A percentile compares a stretch with the other conserved stretches of the same genome.
phyloP scores from a whole-genome alignment of 441 rosid genomes.

The Populus hybrid region DNA sequence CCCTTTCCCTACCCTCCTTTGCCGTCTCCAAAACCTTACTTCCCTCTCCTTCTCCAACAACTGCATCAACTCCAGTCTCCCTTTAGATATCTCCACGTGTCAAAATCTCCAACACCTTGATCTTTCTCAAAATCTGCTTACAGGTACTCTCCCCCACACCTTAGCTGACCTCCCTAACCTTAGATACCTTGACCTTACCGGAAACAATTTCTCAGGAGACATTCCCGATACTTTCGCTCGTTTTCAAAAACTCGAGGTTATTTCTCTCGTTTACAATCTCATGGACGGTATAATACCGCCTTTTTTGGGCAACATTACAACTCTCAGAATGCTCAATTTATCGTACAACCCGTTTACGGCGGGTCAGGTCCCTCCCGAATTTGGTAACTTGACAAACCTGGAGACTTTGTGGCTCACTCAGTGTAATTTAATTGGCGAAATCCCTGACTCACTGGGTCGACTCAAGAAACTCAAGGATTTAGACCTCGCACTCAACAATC shows the following conservation, averaged over 20 bases:
- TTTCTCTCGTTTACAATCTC: slow-evolving; percentile 75
- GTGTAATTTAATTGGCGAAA: slow-evolving; percentile 67
- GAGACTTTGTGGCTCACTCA: slow-evolving; percentile 91
- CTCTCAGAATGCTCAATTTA: slow-evolving; percentile 69
- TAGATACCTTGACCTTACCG: slow-evolving; percentile 63
- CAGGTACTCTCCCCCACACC: slow-evolving; percentile 60
- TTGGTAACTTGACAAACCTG: slow-evolving; percentile 72
- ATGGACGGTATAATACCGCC: slow-evolving; percentile 67
- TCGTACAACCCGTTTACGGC: slow-evolving; percentile 84
- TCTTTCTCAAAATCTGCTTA: slow-evolving; percentile 70
- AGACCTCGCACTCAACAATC: slow-evolving; percentile 75
- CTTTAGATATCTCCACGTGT: slow-evolving; percentile 62
- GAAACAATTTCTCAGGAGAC: slow-evolving; percentile 84
- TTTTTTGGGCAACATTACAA: slow-evolving; percentile 58
- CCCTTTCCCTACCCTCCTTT: slow-evolving; percentile 69
- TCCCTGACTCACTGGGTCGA: slow-evolving; percentile 79
- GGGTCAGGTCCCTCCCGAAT: slow-evolving; percentile 77
- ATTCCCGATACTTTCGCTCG: slow-evolving; percentile 64
- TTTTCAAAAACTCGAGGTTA: slow-evolving; percentile 71
- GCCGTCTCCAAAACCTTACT: slow-evolving; percentile 58
- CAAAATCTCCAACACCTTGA: slow-evolving; percentile 56
- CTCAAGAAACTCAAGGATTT: slow-evolving; percentile 68
- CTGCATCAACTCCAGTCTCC: slow-evolving; percentile 60
- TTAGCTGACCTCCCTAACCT: slow-evolving; percentile 54
- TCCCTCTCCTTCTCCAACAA: slow-evolving; percentile 55